Conservation (phyloP, 257 asterid genomes). For the Echium plantagineum region DNA sequence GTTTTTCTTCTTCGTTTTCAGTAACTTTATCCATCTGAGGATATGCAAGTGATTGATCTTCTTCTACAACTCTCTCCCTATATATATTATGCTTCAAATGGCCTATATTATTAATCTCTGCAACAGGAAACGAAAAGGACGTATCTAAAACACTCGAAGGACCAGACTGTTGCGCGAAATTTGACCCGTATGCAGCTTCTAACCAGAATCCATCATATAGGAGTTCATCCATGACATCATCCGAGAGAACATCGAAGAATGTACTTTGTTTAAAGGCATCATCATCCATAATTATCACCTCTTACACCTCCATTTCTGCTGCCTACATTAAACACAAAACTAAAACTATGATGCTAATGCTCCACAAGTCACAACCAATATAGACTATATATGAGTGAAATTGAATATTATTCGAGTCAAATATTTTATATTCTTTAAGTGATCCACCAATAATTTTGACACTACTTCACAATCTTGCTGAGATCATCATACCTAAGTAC, state of each 20-base stretch:
- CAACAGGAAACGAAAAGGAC: slow-evolving; percentile 19
- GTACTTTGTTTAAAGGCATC: slow-evolving; percentile 26
- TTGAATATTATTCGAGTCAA: neutral
- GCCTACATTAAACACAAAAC: neutral
- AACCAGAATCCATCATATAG: slow-evolving; percentile 75
- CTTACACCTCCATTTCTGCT: slow-evolving; percentile 11
- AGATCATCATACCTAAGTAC: too few relatives aligned
- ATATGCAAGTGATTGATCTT: slow-evolving; percentile 11
- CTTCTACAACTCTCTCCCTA: slow-evolving; percentile 23
- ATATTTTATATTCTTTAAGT: neutral
- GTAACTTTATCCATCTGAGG: slow-evolving; percentile 25
- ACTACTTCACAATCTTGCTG: too few relatives aligned
- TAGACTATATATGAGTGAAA: slow-evolving; percentile 4
- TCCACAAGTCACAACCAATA: neutral
- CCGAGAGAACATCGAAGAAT: slow-evolving; percentile 19
- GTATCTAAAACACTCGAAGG: slow-evolving; percentile 17
- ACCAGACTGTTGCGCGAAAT: slow-evolving; percentile 35
- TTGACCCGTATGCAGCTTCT: slow-evolving; percentile 49
- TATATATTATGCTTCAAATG: slow-evolving; percentile 12
- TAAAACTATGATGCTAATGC: neutral
- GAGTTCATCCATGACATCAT: slow-evolving; percentile 37
- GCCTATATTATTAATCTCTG: slow-evolving; percentile 17
- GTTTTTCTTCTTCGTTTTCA: slow-evolving; percentile 15
- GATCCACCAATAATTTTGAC: too few relatives aligned
- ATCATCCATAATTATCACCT: slow-evolving; percentile 47